Evolutionary conservation across 768 basidiomycete genomes (phyloP), one percentile per base, ranked within the genome.

Genomic region (Asterophora parasitica): DNA sequence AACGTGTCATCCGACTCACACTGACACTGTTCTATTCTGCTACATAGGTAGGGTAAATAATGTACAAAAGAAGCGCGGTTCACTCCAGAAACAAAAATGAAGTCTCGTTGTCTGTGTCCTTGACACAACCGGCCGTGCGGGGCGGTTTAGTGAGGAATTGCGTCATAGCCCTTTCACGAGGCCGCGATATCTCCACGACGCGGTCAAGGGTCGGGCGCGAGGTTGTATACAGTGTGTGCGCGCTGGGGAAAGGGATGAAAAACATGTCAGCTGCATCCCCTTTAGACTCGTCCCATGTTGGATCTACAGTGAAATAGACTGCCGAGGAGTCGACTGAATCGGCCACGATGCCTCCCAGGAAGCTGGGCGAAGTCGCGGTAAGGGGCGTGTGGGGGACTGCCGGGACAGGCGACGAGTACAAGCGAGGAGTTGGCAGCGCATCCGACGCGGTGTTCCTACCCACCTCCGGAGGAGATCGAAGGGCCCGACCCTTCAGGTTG

Each of bases 291-390:
- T 53, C 52, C 55, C 55, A 57, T 3, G 16, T 33, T 2, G 55
- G 55, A 27, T 57, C 55, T 7, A 57, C 52, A 2, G 51, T 57
- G 33, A 57, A 53, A 31, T 57, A 57, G 8, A 57, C 35, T 16
- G 49, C 46, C 4, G 52, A 43, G 20, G 52, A 43, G 20, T 36
- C 39, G 15, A 39, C 23, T 23, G 30, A 17, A 35, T 35, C 50
- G 12, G 36, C n/a, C 15, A 20, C 20, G 3, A 40, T 40, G 4
- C 20, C 11, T 41, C 38, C 31, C n/a, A 26, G 5, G 20, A 19
- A 15, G 23, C 10, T 16, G n/a, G 43, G 33, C 10, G 26, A 4
- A 34, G n/a, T 32, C 35, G 7, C 23, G 11, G n/a, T 43, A 20
- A 9, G 11, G 7, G 46, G 32, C n/a, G 45, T 35, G 4, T 12